phyloP scores from a whole-genome alignment of 495 filamentous ascomycete genomes.

The Penicillium daleae region DNA sequence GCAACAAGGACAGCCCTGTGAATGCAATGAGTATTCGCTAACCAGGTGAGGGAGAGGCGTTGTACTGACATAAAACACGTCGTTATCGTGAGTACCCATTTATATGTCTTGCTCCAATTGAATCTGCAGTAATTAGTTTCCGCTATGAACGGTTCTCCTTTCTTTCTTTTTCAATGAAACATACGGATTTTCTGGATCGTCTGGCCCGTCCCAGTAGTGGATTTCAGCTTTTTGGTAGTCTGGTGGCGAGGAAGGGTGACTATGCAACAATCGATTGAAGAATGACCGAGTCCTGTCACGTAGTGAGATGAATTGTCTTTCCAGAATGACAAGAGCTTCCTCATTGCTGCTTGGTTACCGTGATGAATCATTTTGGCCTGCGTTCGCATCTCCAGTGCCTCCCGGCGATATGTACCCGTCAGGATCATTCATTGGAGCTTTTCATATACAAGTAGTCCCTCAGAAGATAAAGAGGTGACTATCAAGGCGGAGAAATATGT shows the following conservation, averaged over 20 bases:
- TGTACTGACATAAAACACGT: not conserved
- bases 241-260: not conserved
- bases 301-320: not conserved
- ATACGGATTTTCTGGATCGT: not conserved
- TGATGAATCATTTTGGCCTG: not conserved
- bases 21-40: not conserved
- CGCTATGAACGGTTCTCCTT: no score
- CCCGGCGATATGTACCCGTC: not conserved
- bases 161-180: not conserved
- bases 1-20: not conserved
- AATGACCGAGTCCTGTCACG: not conserved
- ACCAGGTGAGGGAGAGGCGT: not conserved
- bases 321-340: not conserved
- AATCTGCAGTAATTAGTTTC: not conserved
- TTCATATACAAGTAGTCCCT: not conserved
- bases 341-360: not conserved
- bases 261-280: not conserved
- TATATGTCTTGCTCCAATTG: not conserved
- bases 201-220: not conserved
- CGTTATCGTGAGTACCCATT: not conserved
- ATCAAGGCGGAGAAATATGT: not conserved
- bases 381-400: not conserved
- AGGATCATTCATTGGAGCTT: not conserved
- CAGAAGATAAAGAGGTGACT: not conserved
- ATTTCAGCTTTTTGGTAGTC: not conserved